phyloP scores from a whole-genome alignment of 2,329 filamentous ascomycete genomes.

The Phyllosticta citrichinensis region DNA sequence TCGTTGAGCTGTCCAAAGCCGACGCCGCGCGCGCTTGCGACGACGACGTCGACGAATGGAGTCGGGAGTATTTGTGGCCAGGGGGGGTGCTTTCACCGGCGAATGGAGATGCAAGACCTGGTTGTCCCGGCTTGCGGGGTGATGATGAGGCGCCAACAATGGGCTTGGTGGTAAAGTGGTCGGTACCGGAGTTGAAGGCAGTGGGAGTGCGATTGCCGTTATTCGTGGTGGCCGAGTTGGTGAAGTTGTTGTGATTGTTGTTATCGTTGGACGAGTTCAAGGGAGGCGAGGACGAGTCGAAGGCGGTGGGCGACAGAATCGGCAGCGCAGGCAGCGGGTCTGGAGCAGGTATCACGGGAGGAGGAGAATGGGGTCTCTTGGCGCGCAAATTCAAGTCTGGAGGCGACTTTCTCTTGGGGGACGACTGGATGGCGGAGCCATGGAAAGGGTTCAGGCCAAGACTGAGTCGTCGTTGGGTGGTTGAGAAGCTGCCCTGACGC shows the following conservation, averaged over 20 bases:
- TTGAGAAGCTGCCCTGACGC: constrained; percentile 21
- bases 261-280: constrained; percentile 20
- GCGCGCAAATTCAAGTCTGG: constrained; percentile 29
- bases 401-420: constrained; percentile 23
- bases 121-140: constrained; percentile 16
- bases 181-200: constrained; percentile 17
- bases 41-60: neutral
- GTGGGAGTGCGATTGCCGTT: constrained; percentile 21
- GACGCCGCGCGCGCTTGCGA: neutral
- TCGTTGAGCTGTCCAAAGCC: neutral
- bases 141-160: constrained; percentile 15
- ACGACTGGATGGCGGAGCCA: constrained; percentile 26
- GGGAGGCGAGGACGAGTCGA: constrained; percentile 23
- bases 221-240: constrained; percentile 13
- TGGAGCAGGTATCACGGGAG: constrained; percentile 21
- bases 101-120: neutral
- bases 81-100: neutral
- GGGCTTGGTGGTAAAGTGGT: constrained; percentile 28
- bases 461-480: constrained; percentile 23
- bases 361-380: constrained; percentile 23
- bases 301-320: constrained; percentile 26
- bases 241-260: constrained; percentile 23
- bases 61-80: neutral
- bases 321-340: constrained; percentile 25
- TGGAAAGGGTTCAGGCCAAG: constrained; percentile 26